Evolutionary conservation across 257 asterid species (phyloP), one percentile per base, ranked within the genome.

Genomic region (Lycium barbarum): DNA sequence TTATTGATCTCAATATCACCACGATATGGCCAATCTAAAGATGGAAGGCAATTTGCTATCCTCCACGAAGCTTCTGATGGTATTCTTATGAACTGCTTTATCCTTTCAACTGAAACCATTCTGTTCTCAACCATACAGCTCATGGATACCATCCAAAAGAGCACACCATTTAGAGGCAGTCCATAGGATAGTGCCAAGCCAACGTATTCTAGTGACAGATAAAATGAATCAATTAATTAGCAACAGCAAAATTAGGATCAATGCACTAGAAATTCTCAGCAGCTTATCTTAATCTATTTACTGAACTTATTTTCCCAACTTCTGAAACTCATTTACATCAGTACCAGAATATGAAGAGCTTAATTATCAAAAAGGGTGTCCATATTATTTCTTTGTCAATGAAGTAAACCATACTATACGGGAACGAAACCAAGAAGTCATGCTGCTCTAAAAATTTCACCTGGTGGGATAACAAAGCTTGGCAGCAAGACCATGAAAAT

Each of bases 31-130:
- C 98, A 95, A 53, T 87, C 81, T 1, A 86, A 84, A 22, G 98
- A 66, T 53, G 92, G 90, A n/a, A 59, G 84, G 38, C 68, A 70
- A 14, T 90, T 91, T 2, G 83, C 15, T 66, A 66, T 85, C 57
- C 59, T 91, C 97, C 95, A 91, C 18, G 88, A 78, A 47, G 98
- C 96, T 85, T 95, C 98, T 0, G 95, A 85, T 20, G 94, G 94
- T 83, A 95, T 93, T 74, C 83, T 85, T 53, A 87, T 88, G 83
- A 92, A 95, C 20, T 95, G 98, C 84, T 90, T 90, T 55, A 95
- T 89, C 84, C 98, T 91, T 90, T 95, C 98, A 2, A 93, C 98
- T 0, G 98, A 93, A 57, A 95, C 95, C 96, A 95, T 91, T 65
- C 86, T 87, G 82, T 93, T 95, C 88, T 93, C 98, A 58, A 93